Evolutionary conservation across 192 early-diverging fungal genomes (phyloP), one percentile per base, ranked within the genome.

Genomic region (Mortierella alpina): DNA sequence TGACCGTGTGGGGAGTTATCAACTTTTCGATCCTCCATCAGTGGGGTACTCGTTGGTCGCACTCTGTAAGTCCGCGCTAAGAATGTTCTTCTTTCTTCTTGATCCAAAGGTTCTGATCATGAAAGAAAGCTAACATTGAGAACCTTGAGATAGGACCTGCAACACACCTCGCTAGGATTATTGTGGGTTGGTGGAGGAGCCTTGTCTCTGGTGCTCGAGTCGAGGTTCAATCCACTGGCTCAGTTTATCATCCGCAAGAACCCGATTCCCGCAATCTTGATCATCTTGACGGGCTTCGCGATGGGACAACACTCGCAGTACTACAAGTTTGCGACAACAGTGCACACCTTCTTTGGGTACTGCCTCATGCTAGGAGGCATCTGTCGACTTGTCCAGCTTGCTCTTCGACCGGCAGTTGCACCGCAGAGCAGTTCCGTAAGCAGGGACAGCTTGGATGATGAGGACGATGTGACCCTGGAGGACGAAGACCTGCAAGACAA

Each of bases 111-210:
- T 31, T 51, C 44, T 20, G 52, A 22, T 50, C 49, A 14, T 4
- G 11, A 8, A 45, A 44, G n/a, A 5, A 18, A 4, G 18, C 48
- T 64, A 13, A 66, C 52, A 48, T 11, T 65, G 54, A 17, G 11
- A 11, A 50, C 11, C 1, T 18, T 63, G 44, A 13, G 7, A 20
- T 66, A 75, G 66, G 68, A 78, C 46, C 68, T 82, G 72, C 75
- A 73, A 73, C 75, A 75, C 20, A 72, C 78, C 18, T 77, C 79
- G n/a, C 45, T 86, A 13, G 83, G 83, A 51, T 51, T 86, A 51
- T 62, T 86, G 14, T 86, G 85, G 85, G 56, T 82, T 18, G 73
- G 81, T 50, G 85, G 85, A 23, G 85, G 85, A 9, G 20, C 81
- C 13, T 50, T 86, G 48, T 86, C 85, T 14, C 39, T 86, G 39